Evolutionary conservation across 495 filamentous ascomycete species (phyloP), one percentile per base, ranked within the genome.

Genomic region (Podospora pseudocomata): DNA sequence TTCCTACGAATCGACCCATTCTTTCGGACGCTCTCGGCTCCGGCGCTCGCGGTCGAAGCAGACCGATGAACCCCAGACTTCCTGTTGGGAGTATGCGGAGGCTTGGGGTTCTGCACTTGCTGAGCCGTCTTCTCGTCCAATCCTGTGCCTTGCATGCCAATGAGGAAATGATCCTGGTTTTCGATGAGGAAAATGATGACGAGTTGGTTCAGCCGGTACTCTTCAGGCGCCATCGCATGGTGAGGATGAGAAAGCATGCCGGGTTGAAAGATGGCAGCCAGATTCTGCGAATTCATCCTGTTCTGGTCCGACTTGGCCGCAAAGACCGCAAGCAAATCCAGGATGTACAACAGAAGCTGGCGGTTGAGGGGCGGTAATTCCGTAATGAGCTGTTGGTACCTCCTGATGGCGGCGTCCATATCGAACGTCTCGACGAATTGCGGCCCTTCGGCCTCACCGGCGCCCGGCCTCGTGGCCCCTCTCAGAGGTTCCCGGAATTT

Each of bases 261-360:
- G 3, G 95, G 95, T 76, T 98, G 96, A 79, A 99, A 99, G 72
- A 99, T 97, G 53, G 95, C 94, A n/a, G 95, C 90, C 15, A 99
- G 80, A 75, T 99, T 99, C 70, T 88, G 88, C 39, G 95, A 92
- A 16, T 88, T 96, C 95, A 99, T 99, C 58, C 93, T 88, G 77
- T 99, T 99, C 65, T 93, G 87, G 68, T 99, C 95, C 0, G 94
- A 91, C 80, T 99, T 99, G 65, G 95, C 96, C 16, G 96, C 93
- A 73, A 99, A 99, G 16, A 99, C 95, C 13, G 95, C 96, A 39
- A 99, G 86, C n/a, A 99, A 85, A 79, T 99, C 95, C 34, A 99
- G 86, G 68, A 99, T 96, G 75, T 99, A 99, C 26, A 99, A 86
- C 27, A 99, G 88, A 15, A 99, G 80, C 79, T 99, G 95, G 67